A percentile compares a stretch with the other conserved stretches of the same genome.
Conservation (phyloP, 108 stramenopile genomes). For the Cyclostephanos invisitatus region DNA sequence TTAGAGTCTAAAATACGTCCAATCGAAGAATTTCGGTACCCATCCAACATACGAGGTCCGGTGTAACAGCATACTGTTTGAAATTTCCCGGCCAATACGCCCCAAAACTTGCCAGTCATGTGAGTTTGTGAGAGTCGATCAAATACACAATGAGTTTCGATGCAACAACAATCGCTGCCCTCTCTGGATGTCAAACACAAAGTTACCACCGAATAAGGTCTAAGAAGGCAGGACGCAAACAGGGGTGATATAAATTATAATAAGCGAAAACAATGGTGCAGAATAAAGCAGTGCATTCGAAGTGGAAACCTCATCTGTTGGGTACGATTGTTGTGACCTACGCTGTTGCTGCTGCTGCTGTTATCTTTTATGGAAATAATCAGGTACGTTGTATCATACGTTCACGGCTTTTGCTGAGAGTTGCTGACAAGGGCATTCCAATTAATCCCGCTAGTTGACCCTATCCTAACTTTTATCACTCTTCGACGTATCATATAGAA, state of each 20-base stretch:
- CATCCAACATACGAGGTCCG: background rate
- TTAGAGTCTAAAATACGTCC: too few relatives aligned
- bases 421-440: too few relatives aligned
- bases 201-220: background rate
- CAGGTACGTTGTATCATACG: slow-evolving; percentile 6
- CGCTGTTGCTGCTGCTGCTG: background rate
- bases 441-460: background rate
- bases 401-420: background rate
- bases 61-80: background rate
- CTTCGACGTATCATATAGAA: background rate
- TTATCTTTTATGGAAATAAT: background rate
- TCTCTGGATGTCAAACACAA: background rate
- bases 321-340: background rate
- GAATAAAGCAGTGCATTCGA: background rate
- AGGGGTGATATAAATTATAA: background rate
- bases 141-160: background rate
- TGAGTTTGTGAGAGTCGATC: background rate
- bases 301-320: background rate
- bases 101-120: background rate
- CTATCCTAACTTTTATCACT: background rate
- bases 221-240: background rate
- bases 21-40: too few relatives aligned
- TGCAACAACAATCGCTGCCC: background rate
- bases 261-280: background rate
- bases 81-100: background rate